Percentiles rank a stretch among this genome's conserved stretches.
Evolutionary conservation across 805 yeast species (phyloP).

Genomic region (Candida tallmaniae): DNA sequence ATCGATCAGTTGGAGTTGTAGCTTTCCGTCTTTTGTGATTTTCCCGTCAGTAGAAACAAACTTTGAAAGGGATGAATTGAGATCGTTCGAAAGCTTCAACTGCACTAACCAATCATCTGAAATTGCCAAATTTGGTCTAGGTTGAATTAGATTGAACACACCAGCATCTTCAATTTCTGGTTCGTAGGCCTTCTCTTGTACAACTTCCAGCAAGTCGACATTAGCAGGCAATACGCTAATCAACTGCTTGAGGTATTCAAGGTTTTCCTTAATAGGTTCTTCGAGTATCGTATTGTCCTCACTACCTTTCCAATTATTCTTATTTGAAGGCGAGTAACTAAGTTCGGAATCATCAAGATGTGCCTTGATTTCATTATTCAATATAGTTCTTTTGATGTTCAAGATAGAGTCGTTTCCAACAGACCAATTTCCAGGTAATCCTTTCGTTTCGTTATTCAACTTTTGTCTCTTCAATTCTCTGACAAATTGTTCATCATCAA

Average conservation of each 20-base stretch:
- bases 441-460: conserved; percentile 22
- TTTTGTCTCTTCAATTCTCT: conserved; percentile 35
- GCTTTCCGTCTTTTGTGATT: conserved; percentile 7
- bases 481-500: conserved; percentile 22
- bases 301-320: conserved; percentile 1
- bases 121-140: conserved; percentile 42
- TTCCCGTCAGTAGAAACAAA: conserved; percentile 5
- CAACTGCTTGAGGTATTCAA: conserved; percentile 32
- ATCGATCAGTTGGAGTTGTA: conserved; percentile 32
- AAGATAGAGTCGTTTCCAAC: conserved; percentile 16
- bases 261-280: conserved; percentile 15
- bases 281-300: conserved; percentile 1
- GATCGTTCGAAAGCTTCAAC: conserved; percentile 47
- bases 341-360: conserved; percentile 12
- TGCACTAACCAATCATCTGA: conserved; percentile 65
- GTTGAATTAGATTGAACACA: conserved; percentile 31
- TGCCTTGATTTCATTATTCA: conserved; percentile 30
- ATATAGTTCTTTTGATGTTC: conserved; percentile 24
- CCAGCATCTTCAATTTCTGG: conserved; percentile 47
- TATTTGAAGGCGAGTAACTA: background rate
- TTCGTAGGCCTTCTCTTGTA: conserved; percentile 65
- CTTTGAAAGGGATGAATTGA: conserved; percentile 39
- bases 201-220: conserved; percentile 31
- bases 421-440: conserved; percentile 38
- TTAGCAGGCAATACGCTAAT: conserved; percentile 29